phyloP scores from a whole-genome alignment of 352 stramenopile genomes.

The Phytophthora sansomeana region DNA sequence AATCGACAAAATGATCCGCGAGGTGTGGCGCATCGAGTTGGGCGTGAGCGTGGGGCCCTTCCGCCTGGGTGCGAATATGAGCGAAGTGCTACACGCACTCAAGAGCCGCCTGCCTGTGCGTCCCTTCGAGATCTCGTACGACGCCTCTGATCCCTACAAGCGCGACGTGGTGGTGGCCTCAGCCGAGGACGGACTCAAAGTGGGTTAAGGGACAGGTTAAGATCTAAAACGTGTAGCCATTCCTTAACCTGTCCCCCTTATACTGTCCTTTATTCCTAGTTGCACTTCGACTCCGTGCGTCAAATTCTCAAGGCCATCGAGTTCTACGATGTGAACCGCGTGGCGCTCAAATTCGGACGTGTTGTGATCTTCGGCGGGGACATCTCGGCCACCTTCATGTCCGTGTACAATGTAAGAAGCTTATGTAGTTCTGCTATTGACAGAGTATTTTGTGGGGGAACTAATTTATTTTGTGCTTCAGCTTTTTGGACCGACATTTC shows the following conservation, averaged over 20 bases:
- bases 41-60: slow-evolving; percentile 83
- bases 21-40: slow-evolving; percentile 88
- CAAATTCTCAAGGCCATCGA: slow-evolving; percentile 79
- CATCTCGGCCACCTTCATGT: slow-evolving; percentile 86
- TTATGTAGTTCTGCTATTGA: background rate
- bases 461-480: slow-evolving; percentile 24
- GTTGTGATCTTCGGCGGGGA: slow-evolving; percentile 87
- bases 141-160: slow-evolving; percentile 70
- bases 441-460: background rate
- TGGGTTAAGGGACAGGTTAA: slow-evolving; percentile 2
- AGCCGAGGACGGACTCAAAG: slow-evolving; percentile 71
- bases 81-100: slow-evolving; percentile 78
- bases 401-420: slow-evolving; percentile 79
- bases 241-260: background rate
- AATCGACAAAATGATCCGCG: slow-evolving; percentile 56
- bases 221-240: background rate
- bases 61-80: slow-evolving; percentile 74
- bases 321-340: slow-evolving; percentile 82
- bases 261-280: slow-evolving; percentile 29
- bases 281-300: slow-evolving; percentile 71
- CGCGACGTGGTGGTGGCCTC: slow-evolving; percentile 71
- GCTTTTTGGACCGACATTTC: slow-evolving; percentile 89
- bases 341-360: slow-evolving; percentile 83
- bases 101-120: slow-evolving; percentile 80
- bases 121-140: slow-evolving; percentile 83